Percentiles rank a stretch among this genome's conserved stretches.
Evolutionary conservation across 2,329 filamentous ascomycete genomes (phyloP).

Genomic region (Knufia fluminis): DNA sequence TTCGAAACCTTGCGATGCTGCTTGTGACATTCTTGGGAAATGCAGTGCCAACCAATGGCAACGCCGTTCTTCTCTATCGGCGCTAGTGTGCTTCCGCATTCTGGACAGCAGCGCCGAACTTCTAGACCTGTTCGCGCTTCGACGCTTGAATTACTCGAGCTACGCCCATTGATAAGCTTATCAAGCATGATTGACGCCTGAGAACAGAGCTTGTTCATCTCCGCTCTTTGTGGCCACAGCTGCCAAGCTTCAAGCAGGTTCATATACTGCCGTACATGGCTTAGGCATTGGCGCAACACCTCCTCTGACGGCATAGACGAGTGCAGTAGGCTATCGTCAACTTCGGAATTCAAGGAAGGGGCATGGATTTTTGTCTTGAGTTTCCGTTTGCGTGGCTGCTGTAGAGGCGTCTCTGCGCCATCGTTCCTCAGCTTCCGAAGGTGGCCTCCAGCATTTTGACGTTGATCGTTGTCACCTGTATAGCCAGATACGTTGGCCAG

Average conservation of each 20-base stretch:
- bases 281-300: slow-evolving; percentile 39
- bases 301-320: slow-evolving; percentile 39
- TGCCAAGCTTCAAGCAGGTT: slow-evolving; percentile 52
- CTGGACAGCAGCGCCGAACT: slow-evolving; percentile 35
- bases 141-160: neutral
- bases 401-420: neutral
- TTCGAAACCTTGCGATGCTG: slow-evolving; percentile 28
- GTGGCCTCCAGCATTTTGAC: neutral
- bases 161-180: neutral
- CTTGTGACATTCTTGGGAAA: slow-evolving; percentile 26
- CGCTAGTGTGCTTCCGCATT: slow-evolving; percentile 28
- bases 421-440: neutral
- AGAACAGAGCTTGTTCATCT: slow-evolving; percentile 50
- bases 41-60: slow-evolving; percentile 22
- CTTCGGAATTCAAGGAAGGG: slow-evolving; percentile 41
- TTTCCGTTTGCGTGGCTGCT: slow-evolving; percentile 22
- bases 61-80: slow-evolving; percentile 22
- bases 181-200: slow-evolving; percentile 2
- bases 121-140: slow-evolving; percentile 27
- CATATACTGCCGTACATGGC: slow-evolving; percentile 50
- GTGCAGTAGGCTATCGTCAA: slow-evolving; percentile 37
- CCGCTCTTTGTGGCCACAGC: slow-evolving; percentile 44
- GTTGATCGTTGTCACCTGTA: neutral
- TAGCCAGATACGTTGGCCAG: slow-evolving; percentile 1
- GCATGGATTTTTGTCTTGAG: slow-evolving; percentile 48